A percentile compares a stretch with the other conserved stretches of the same genome.
These are phyloP conservation scores for Pinus taeda DNA, from an alignment of 75 land plant species.

Conservation along the genomic window DNA sequence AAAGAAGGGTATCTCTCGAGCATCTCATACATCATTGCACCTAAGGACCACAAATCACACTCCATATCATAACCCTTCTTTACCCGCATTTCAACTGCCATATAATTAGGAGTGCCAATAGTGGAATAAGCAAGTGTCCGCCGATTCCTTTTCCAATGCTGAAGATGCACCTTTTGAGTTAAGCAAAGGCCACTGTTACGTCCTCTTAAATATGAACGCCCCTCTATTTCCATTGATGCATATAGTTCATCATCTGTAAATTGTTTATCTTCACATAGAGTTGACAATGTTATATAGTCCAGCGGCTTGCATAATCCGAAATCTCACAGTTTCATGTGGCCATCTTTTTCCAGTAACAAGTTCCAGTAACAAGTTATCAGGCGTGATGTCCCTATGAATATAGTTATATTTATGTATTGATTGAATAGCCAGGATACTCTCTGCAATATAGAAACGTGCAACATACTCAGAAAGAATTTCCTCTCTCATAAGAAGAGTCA, in stretches of 20 bases:
- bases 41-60: slow-evolving; percentile 92
- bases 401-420: slow-evolving; percentile 89
- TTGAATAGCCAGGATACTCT: slow-evolving; percentile 81
- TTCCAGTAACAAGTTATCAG: slow-evolving; percentile 92
- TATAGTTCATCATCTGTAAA: slow-evolving; percentile 26
- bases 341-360: slow-evolving; percentile 84
- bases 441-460: slow-evolving; percentile 84
- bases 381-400: slow-evolving; percentile 95
- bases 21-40: slow-evolving; percentile 83
- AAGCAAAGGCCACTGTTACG: slow-evolving; percentile 43
- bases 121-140: slow-evolving; percentile 87
- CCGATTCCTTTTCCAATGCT: slow-evolving; percentile 90
- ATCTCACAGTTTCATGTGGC: slow-evolving; percentile 98
- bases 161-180: slow-evolving; percentile 79
- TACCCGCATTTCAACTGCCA: slow-evolving; percentile 86
- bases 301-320: slow-evolving; percentile 98
- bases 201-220: slow-evolving; percentile 14
- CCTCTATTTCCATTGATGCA: slow-evolving; percentile 24
- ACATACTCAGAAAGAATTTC: slow-evolving; percentile 81
- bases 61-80: slow-evolving; percentile 91
- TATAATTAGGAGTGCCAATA: slow-evolving; percentile 89
- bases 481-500: slow-evolving; percentile 89
- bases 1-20: slow-evolving; percentile 79
- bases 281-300: slow-evolving; percentile 56
- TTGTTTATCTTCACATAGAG: slow-evolving; percentile 61